phyloP scores from a whole-genome alignment of 306 rosid species.

The Gillenia trifoliata region DNA sequence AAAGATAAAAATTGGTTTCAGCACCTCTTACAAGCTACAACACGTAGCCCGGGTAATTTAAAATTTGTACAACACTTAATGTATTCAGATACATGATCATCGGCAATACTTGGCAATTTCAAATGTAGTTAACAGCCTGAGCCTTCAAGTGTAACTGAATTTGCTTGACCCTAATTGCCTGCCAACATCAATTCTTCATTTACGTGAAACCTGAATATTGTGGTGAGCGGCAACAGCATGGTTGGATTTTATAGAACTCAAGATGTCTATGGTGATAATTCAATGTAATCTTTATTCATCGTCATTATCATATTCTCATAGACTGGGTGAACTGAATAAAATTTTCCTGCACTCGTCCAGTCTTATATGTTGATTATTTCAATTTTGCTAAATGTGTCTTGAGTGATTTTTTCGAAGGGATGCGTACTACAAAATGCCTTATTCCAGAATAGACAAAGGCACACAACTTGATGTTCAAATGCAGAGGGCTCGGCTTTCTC shows the following conservation, averaged over 20 bases:
- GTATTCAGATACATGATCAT: not conserved
- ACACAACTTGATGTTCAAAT: not conserved
- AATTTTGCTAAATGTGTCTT: not conserved
- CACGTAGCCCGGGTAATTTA: too few relatives aligned
- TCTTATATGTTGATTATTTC: not conserved
- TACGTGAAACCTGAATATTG: too few relatives aligned
- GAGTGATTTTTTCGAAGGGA: not conserved
- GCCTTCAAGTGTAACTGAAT: not conserved
- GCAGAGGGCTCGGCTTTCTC: not conserved
- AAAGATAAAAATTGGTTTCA: not conserved
- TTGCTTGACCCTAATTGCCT: not conserved
- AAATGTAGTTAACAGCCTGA: not conserved
- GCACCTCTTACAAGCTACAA: not conserved
- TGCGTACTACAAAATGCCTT: not conserved
- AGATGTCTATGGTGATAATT: not conserved
- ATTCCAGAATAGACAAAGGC: not conserved
- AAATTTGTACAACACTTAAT: too few relatives aligned
- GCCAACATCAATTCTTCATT: not conserved
- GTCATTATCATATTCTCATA: not conserved
- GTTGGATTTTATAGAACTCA: not conserved
- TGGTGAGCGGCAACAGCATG: not conserved
- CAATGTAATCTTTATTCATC: not conserved
- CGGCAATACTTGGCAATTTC: not conserved
- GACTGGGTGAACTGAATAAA: not conserved
- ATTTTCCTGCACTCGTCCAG: not conserved